Base-by-base conservation (phyloP, 2,329 filamentous ascomycete genomes). In the Diplodia corticola region DNA sequence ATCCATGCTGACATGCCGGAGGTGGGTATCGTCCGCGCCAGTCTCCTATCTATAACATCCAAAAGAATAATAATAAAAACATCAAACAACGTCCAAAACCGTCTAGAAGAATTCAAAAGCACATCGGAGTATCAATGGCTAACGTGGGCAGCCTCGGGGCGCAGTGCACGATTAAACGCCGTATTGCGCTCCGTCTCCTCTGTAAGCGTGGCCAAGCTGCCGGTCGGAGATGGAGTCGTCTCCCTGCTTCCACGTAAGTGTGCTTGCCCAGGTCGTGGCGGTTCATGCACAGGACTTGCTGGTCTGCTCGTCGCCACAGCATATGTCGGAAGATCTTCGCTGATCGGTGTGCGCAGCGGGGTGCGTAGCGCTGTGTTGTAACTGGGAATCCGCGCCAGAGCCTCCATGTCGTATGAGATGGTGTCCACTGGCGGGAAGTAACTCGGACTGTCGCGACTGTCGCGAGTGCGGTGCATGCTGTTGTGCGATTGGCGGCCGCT, bases 301-400 rank as follows among this genome's bases (percentile, higher is more conserved):
- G 80, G 80, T 49, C 81, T 74, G 49, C 75, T 79, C 5, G 77
- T 83, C 0, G 81, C 81, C 49, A 80, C 77, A 40, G 81, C 74
- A 70, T 83, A 83, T 60, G 74, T 79, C 1, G 81, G 81, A 1
- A 80, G 77, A 13, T 75, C 76, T 59, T 80, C 79, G 24, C 73
- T 75, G 51, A 77, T 76, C 1, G 80, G 80, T 10, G 79, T 80
- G 15, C 77, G 70, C 2, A 76, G 77, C 1, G 80, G 80, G 1
- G 80, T 82, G 35, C 81, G 77, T 7, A 83, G 73, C 7, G 82
- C 82, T 0, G 82, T 82, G 71, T 80, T 80, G 70, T 85, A 85
- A 55, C 80, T 83, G 9, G 83, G 83, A 0, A 83, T 83, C 40
- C 82, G 79, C 4, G 78, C 74, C 1, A 85, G 75, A 35, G 77